Evolutionary conservation across 306 rosid genomes (phyloP), one percentile per base, ranked within the genome.

Genomic region (Betula pendula): DNA sequence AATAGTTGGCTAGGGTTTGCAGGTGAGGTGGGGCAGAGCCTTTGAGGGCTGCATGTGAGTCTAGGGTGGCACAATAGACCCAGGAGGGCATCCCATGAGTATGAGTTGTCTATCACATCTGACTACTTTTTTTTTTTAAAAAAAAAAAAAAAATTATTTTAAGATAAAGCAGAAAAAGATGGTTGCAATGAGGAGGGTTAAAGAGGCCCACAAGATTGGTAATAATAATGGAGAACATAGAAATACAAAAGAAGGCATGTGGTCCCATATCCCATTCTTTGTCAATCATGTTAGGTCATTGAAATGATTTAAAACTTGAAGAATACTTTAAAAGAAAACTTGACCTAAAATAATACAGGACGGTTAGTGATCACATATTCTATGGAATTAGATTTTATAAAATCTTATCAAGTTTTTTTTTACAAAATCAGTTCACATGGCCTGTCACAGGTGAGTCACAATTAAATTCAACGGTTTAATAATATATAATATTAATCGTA

Each of bases 31-130:
- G 68, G 52, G 42, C 24, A 20, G 69, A 45, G 8, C 60, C 50
- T 15, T 71, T 58, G 83, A 25, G 33, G 81, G 60, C 42, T 73
- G 78, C 88, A 86, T 83, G 92, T 85, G 89, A 85, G 48, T 3
- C 19, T 35, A 16, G 10, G 45, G 71, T 16, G 24, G 67, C 42
- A 22, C 38, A 59, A 74, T 55, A 22, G 14, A 14, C 80, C 81
- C 27, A 77, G 35, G 4, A 38, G 43, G 85, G 80, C 9, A 83
- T 87, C 82, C 81, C 10, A 75, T 70, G 83, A 60, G 70, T n/a
- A 70, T 84, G 88, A 87, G 90, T 85, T 89, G 93, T 85, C 74
- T 3, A 5, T 40, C 82, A 84, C 62, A 50, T 6, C 52, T 45
- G 49, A 20, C 69, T 19, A 31, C 49, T 71, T 27, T 48, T 59